phyloP scores from a whole-genome alignment of 139 green algal species.

The Edaphochlamys debaryana region DNA sequence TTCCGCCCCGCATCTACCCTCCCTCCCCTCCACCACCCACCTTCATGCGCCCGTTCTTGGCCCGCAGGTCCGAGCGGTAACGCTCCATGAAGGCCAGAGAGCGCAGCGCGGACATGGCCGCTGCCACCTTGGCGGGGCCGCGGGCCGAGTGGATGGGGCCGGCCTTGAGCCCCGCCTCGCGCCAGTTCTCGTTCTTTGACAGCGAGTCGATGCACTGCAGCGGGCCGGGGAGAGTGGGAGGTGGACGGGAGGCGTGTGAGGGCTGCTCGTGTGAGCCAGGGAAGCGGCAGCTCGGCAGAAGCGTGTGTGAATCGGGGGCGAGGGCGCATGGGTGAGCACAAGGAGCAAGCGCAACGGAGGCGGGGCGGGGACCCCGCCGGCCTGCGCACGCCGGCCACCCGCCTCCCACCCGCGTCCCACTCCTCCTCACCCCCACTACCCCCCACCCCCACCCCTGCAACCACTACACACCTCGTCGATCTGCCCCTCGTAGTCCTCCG shows the following conservation, averaged over 20 bases:
- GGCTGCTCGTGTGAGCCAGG: not conserved
- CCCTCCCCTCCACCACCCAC: not conserved
- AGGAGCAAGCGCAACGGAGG: too few relatives aligned
- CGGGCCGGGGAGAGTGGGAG: not conserved
- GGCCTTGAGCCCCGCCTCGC: slow-evolving; percentile 2
- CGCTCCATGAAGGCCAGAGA: slow-evolving; percentile 37
- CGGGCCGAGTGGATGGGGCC: slow-evolving; percentile 16
- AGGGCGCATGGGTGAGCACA: too few relatives aligned
- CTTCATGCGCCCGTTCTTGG: slow-evolving; percentile 6
- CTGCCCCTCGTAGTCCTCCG: not conserved
- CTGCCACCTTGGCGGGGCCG: slow-evolving; percentile 17
- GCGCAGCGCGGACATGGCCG: not conserved
- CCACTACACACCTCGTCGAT: slow-evolving; percentile 39
- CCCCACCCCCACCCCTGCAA: too few relatives aligned
- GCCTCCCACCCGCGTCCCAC: too few relatives aligned
- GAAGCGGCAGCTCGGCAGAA: too few relatives aligned
- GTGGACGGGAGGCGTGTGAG: not conserved
- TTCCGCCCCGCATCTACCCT: too few relatives aligned
- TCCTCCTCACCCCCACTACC: too few relatives aligned
- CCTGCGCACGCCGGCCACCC: too few relatives aligned
- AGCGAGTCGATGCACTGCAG: slow-evolving; percentile 17
- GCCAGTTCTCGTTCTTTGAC: slow-evolving; percentile 12
- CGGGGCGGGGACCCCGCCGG: too few relatives aligned
- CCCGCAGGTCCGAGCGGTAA: slow-evolving; percentile 21
- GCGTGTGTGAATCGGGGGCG: too few relatives aligned